Conservation (phyloP, 257 asterid species). For the Datura wrightii region DNA sequence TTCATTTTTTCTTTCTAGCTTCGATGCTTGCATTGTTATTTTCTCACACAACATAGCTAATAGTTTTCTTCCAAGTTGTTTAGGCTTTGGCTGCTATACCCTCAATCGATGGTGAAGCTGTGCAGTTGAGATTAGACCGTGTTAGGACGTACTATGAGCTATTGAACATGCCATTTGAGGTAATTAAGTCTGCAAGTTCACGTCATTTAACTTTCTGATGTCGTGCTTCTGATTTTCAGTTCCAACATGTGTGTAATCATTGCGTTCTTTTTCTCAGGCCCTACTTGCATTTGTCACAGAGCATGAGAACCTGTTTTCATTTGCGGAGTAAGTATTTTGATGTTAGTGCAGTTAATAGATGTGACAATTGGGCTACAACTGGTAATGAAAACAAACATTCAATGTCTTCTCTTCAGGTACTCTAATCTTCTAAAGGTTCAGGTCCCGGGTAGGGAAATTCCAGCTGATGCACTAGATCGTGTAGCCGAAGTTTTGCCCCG, state of each 20-base stretch:
- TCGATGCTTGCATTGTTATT: not conserved
- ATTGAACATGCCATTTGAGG: conserved; percentile 97
- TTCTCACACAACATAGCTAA: conserved; percentile 28
- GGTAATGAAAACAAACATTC: conserved; percentile 10
- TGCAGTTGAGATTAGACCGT: conserved; percentile 81
- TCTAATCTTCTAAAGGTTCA: conserved; percentile 70
- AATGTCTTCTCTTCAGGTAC: conserved; percentile 58
- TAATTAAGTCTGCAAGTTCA: conserved; percentile 42
- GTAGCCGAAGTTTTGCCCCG: conserved; percentile 63
- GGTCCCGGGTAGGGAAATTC: conserved; percentile 96
- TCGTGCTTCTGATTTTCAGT: not conserved
- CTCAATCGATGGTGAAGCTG: conserved; percentile 79
- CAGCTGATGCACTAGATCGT: conserved; percentile 82
- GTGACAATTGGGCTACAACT: not conserved
- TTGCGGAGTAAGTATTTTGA: conserved; percentile 70
- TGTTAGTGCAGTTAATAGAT: not conserved
- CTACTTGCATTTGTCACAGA: conserved; percentile 86
- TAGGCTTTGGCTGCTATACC: conserved; percentile 97
- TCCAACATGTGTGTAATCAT: conserved; percentile 5
- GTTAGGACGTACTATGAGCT: conserved; percentile 92
- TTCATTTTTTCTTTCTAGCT: conserved; percentile 21
- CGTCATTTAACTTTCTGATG: conserved; percentile 24
- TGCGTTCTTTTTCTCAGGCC: conserved; percentile 63
- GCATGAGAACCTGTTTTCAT: conserved; percentile 72
- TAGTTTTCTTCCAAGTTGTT: conserved; percentile 36